A percentile compares a stretch with the other conserved stretches of the same genome.
phyloP scores from a whole-genome alignment of 495 filamentous ascomycete genomes.

The Xylaria telfairii region DNA sequence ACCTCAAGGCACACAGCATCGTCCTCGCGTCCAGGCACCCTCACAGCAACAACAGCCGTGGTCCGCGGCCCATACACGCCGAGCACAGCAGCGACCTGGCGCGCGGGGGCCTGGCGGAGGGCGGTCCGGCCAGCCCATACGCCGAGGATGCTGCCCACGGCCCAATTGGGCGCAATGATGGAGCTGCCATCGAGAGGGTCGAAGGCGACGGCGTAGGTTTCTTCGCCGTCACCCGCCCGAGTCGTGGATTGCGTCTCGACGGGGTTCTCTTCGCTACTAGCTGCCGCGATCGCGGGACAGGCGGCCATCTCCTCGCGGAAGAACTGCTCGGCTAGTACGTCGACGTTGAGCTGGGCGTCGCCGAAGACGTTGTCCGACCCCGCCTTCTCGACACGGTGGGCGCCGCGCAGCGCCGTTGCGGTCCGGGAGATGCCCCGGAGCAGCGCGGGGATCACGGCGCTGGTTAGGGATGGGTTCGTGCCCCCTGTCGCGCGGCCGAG shows the following conservation, averaged over 20 bases:
- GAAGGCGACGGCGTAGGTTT: slow-evolving; percentile 61
- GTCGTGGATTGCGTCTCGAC: slow-evolving; percentile 38
- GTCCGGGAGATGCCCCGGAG: slow-evolving; percentile 45
- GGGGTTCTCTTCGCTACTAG: slow-evolving; percentile 61
- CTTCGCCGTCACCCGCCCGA: slow-evolving; percentile 26
- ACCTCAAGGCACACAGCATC: slow-evolving; percentile 49
- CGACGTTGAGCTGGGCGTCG: slow-evolving; percentile 63
- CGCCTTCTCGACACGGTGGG: slow-evolving; percentile 48
- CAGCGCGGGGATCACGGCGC: slow-evolving; percentile 49
- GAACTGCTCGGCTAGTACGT: slow-evolving; percentile 54
- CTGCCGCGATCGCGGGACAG: slow-evolving; percentile 50
- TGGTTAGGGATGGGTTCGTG: background rate
- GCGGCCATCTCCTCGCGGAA: slow-evolving; percentile 48
- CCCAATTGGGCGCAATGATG: slow-evolving; percentile 61
- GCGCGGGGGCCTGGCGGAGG: slow-evolving; percentile 43
- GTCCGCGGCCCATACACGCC: slow-evolving; percentile 60
- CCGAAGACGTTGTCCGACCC: slow-evolving; percentile 58
- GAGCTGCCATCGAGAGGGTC: slow-evolving; percentile 62
- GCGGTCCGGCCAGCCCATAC: slow-evolving; percentile 56
- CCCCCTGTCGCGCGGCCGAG: slow-evolving; percentile 20
- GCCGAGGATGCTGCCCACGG: slow-evolving; percentile 59
- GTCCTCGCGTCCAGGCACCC: slow-evolving; percentile 38
- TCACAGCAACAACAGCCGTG: slow-evolving; percentile 53
- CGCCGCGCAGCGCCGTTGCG: slow-evolving; percentile 42
- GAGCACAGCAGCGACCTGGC: slow-evolving; percentile 54